Percentiles rank a stretch among this genome's conserved stretches.
phyloP scores from a whole-genome alignment of 768 basidiomycete species.

The Rhodotorula paludigena region DNA sequence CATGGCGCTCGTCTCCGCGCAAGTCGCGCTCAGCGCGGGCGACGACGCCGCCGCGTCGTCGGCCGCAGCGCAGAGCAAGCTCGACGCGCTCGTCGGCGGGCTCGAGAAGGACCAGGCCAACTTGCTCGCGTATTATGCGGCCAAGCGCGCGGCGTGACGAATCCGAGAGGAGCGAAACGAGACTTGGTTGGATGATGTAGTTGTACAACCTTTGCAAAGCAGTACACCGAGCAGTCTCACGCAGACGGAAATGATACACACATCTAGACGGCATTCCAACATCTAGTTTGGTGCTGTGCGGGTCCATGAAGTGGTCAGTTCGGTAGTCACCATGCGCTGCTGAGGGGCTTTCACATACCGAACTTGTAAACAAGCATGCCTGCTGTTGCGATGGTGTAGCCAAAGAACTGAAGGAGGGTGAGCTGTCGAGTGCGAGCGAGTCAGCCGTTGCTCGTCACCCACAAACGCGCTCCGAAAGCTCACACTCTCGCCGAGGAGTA shows the following conservation, averaged over 20 bases:
- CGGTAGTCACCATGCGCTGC: neutral
- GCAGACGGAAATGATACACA: too few species aligned
- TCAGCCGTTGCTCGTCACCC: neutral
- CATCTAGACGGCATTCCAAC: neutral
- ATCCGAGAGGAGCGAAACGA: neutral
- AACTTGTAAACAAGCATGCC: constrained; percentile 20
- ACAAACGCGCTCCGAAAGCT: too few species aligned
- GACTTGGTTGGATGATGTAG: too few species aligned
- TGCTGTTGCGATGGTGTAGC: constrained; percentile 78
- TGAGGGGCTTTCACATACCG: neutral
- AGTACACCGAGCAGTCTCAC: too few species aligned
- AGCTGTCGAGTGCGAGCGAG: constrained; percentile 45
- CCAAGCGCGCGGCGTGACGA: neutral
- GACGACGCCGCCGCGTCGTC: constrained; percentile 15
- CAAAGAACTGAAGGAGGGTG: constrained; percentile 66
- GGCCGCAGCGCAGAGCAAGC: neutral
- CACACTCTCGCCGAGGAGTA: constrained; percentile 62
- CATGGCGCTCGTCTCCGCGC: constrained; percentile 30
- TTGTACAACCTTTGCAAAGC: neutral
- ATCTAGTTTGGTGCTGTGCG: neutral
- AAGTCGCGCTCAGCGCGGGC: constrained; percentile 29
- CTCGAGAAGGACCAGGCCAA: constrained; percentile 34
- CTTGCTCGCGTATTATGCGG: constrained; percentile 22
- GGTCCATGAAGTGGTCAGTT: too few species aligned
- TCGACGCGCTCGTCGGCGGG: constrained; percentile 34